Evolutionary conservation across 495 filamentous ascomycete species (phyloP), one percentile per base, ranked within the genome.

Genomic region (Daldinia bambusicola): DNA sequence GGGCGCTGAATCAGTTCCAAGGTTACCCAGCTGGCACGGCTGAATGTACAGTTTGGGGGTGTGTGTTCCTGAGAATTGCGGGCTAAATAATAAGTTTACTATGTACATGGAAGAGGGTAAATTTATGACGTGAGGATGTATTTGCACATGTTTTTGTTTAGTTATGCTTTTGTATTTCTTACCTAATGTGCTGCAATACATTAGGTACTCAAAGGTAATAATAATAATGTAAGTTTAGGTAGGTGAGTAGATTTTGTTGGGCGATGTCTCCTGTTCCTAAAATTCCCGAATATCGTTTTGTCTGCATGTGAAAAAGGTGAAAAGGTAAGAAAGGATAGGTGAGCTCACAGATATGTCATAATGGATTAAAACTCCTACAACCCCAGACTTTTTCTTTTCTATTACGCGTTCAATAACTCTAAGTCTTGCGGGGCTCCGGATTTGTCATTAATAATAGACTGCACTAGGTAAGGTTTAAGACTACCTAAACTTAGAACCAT

Each of bases 351-450:
- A 22, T 48, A 48, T 48, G 43, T 48, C 43, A 48, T 48, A 48
- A 48, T 1, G 18, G 43, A 48, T 48, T 48, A 48, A 4, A 48
- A 20, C 18, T 40, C 16, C 48, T 30, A 12, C 18, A 58, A 67
- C 58, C 63, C 69, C 69, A 63, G 69, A 71, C 69, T 71, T 64
- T 63, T 34, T 61, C 12, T 52, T 52, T 58, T 56, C 22, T 45
- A 66, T 62, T 66, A 58, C 63, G 68, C 68, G 60, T 67, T 59
- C 60, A 50, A 41, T 55, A 61, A 70, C 31, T 41, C 45, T 50
- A 45, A 63, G 67, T 63, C 53, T 72, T 72, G 69, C 69, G 69
- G 69, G 69, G 60, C 60, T 68, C 69, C 69, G 53, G 69, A 59
- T 63, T 71, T 64, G 26, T 65, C 55, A 55, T 70, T 63, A 36